A percentile compares a stretch with the other conserved stretches of the same genome.
Conservation (phyloP, 2,329 filamentous ascomycete genomes). For the Coccinonectria pachysandricola region DNA sequence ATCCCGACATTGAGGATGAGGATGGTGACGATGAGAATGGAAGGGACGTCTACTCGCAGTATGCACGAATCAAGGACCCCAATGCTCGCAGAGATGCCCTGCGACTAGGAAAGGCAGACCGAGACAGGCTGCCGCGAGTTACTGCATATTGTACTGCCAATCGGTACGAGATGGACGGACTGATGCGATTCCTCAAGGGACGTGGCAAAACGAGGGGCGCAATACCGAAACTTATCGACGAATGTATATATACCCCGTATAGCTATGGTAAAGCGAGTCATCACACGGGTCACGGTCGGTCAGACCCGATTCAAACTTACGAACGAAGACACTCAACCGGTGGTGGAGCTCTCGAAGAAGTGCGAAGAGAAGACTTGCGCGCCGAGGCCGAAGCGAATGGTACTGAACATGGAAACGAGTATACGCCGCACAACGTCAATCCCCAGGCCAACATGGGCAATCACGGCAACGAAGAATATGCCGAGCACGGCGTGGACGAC, state of each 20-base stretch:
- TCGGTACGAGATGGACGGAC: constrained; percentile 77
- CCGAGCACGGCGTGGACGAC: constrained; percentile 26
- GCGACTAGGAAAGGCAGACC: constrained; percentile 83
- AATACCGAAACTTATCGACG: constrained; percentile 86
- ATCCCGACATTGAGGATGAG: constrained; percentile 72
- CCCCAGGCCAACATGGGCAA: constrained; percentile 7
- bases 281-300: constrained; percentile 24
- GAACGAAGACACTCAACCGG: constrained; percentile 70
- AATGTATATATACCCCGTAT: constrained; percentile 95
- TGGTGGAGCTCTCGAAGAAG: constrained; percentile 40
- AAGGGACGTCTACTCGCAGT: constrained; percentile 93
- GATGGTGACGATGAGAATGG: constrained; percentile 79
- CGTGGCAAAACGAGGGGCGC: constrained; percentile 66
- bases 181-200: constrained; percentile 87
- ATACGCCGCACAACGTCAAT: constrained; percentile 12
- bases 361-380: constrained; percentile 48
- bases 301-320: constrained; percentile 33
- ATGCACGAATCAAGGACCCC: constrained; percentile 94
- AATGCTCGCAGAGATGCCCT: constrained; percentile 88
- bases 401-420: too few relatives aligned
- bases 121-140: constrained; percentile 76
- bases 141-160: constrained; percentile 96
- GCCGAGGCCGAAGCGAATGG: constrained; percentile 21
- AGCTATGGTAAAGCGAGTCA: constrained; percentile 50
- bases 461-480: constrained; percentile 22